phyloP scores from a whole-genome alignment of 2,329 filamentous ascomycete species.

The Allantophomopsis lycopodina region DNA sequence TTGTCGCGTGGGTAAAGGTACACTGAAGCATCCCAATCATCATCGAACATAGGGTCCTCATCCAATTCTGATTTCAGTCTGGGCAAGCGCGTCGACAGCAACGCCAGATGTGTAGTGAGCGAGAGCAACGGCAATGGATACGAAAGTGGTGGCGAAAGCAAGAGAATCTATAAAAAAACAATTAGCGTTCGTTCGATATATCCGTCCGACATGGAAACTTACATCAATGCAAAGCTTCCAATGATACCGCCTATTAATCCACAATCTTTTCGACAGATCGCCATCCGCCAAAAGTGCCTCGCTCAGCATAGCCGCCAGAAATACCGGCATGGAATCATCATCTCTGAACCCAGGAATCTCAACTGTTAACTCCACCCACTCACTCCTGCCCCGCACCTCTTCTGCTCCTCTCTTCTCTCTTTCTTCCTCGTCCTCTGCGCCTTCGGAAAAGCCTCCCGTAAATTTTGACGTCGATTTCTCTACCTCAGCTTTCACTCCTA shows the following conservation, averaged over 20 bases:
- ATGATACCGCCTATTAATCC: slow-evolving; percentile 85
- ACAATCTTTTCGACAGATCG: slow-evolving; percentile 55
- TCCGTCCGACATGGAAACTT: slow-evolving; percentile 18
- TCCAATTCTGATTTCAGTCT: slow-evolving; percentile 77
- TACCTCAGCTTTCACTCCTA: slow-evolving; percentile 90
- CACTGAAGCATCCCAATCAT: slow-evolving; percentile 83
- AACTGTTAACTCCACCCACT: slow-evolving; percentile 81
- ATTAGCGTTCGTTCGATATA: slow-evolving; percentile 1
- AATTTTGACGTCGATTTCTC: slow-evolving; percentile 43
- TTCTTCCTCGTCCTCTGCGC: slow-evolving; percentile 22
- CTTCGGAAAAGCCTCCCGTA: slow-evolving; percentile 13
- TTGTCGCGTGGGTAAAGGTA: slow-evolving; percentile 46
- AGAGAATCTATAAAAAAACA: slow-evolving; percentile 63
- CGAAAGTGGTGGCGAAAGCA: slow-evolving; percentile 84
- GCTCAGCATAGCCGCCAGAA: slow-evolving; percentile 74
- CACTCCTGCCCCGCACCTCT: slow-evolving; percentile 28
- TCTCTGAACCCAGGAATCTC: slow-evolving; percentile 86
- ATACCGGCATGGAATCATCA: slow-evolving; percentile 81
- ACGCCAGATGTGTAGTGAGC: slow-evolving; percentile 83
- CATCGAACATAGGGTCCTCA: slow-evolving; percentile 94
- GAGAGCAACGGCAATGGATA: slow-evolving; percentile 90
- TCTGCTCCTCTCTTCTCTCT: slow-evolving; percentile 12
- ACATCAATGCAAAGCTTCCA: slow-evolving; percentile 96
- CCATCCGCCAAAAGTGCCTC: slow-evolving; percentile 73
- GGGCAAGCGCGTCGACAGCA: slow-evolving; percentile 76